phyloP scores from a whole-genome alignment of 495 filamentous ascomycete genomes.

The Xylona heveae region DNA sequence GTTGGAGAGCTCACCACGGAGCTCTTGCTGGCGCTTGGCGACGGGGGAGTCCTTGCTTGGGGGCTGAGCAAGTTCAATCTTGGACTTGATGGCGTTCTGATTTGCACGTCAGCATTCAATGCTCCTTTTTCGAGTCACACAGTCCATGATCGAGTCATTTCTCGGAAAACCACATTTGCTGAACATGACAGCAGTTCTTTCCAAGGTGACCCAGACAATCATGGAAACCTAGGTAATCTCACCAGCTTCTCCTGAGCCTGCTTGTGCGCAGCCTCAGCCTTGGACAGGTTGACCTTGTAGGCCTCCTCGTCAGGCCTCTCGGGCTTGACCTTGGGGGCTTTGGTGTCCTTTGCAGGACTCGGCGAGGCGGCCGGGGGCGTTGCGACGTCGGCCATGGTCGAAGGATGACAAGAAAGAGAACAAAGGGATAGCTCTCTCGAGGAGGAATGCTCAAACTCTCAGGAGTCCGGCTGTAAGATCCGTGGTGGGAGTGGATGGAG shows the following conservation, averaged over 20 bases:
- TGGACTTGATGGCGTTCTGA: conserved; percentile 66
- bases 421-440: too few species aligned
- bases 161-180: too few species aligned
- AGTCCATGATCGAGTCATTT: too few species aligned
- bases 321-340: conserved; percentile 14
- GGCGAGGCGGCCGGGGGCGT: conserved; percentile 10
- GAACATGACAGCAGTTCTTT: too few species aligned
- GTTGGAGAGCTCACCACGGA: conserved; percentile 37
- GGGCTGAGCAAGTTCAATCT: conserved; percentile 50
- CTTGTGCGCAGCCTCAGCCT: conserved; percentile 66
- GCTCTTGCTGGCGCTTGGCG: conserved; percentile 36
- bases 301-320: conserved; percentile 48
- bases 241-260: conserved; percentile 57
- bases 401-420: too few species aligned
- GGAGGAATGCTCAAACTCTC: too few species aligned
- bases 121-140: too few species aligned
- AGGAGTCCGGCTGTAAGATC: too few species aligned
- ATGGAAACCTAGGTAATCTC: too few species aligned
- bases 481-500: too few species aligned
- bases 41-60: conserved; percentile 19
- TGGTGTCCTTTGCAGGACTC: conserved; percentile 1
- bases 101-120: conserved; percentile 3
- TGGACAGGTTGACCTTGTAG: conserved; percentile 48
- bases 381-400: conserved; percentile 13
- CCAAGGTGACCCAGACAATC: too few species aligned